Evolutionary conservation across 805 yeast genomes (phyloP).

Genomic region (Debaryomyces castellii): DNA sequence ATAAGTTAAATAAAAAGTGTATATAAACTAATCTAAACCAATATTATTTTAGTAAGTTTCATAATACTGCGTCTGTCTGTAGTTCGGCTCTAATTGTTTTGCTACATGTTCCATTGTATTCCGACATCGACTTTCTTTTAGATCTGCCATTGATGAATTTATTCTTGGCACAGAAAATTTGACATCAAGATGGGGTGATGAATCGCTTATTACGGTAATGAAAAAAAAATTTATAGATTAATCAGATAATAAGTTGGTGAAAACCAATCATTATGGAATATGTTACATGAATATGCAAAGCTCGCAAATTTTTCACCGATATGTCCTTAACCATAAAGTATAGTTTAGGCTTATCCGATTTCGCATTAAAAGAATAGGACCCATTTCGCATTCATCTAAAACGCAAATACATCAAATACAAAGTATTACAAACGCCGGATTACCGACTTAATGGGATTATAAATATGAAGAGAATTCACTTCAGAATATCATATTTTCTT

Average conservation of each 20-base stretch:
- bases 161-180: too few species aligned
- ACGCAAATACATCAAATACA: background rate
- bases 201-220: background rate
- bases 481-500: slow-evolving; percentile 13
- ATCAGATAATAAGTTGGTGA: background rate
- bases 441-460: slow-evolving; percentile 19
- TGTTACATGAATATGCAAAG: background rate
- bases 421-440: background rate
- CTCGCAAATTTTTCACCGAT: background rate
- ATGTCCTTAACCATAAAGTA: background rate
- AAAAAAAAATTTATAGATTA: background rate
- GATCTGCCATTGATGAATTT: too few species aligned
- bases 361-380: background rate
- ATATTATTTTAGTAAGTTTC: background rate
- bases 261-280: background rate
- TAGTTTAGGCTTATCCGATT: background rate
- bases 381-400: background rate
- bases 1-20: background rate
- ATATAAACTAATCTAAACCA: background rate
- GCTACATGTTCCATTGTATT: background rate
- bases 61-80: background rate
- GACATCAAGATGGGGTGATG: too few species aligned
- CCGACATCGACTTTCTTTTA: background rate
- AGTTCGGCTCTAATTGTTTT: background rate
- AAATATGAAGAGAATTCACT: slow-evolving; percentile 19